phyloP scores from a whole-genome alignment of 441 rosid species.

The Theobroma grandiflorum region DNA sequence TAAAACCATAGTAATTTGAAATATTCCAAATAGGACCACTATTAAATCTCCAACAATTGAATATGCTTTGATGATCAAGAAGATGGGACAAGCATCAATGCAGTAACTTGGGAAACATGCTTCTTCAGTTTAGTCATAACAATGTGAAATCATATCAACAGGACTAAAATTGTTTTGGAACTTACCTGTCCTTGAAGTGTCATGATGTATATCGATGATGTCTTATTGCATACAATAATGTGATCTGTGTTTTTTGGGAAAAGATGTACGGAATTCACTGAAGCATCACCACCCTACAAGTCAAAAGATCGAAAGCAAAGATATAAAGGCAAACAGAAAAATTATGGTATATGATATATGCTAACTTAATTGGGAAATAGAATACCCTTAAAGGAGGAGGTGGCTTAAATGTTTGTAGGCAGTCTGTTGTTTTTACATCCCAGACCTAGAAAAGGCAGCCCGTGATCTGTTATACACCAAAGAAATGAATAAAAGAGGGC shows the following conservation, averaged over 20 bases:
- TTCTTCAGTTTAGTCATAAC: neutral
- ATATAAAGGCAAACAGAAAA: constrained; percentile 22
- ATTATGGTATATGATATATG: constrained; percentile 19
- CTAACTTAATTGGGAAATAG: constrained; percentile 25
- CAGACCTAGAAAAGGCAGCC: constrained; percentile 71
- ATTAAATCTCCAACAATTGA: constrained; percentile 1
- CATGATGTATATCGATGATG: constrained; percentile 92
- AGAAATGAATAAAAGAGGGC: constrained; percentile 15
- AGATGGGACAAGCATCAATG: constrained; percentile 1
- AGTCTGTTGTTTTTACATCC: constrained; percentile 95
- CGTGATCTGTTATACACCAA: constrained; percentile 29
- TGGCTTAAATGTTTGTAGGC: constrained; percentile 92
- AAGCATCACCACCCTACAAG: constrained; percentile 93
- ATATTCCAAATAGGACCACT: neutral
- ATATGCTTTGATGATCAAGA: neutral
- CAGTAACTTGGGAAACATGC: neutral
- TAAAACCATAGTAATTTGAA: neutral
- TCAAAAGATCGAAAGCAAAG: constrained; percentile 27
- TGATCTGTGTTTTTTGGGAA: constrained; percentile 93
- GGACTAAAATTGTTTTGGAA: neutral
- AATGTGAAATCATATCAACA: neutral
- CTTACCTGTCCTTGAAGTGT: constrained; percentile 99
- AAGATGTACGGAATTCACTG: constrained; percentile 96
- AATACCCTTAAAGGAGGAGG: constrained; percentile 94
- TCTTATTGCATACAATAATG: constrained; percentile 91